Evolutionary conservation across 306 rosid genomes (phyloP).

Genomic region (Fagus sylvatica): DNA sequence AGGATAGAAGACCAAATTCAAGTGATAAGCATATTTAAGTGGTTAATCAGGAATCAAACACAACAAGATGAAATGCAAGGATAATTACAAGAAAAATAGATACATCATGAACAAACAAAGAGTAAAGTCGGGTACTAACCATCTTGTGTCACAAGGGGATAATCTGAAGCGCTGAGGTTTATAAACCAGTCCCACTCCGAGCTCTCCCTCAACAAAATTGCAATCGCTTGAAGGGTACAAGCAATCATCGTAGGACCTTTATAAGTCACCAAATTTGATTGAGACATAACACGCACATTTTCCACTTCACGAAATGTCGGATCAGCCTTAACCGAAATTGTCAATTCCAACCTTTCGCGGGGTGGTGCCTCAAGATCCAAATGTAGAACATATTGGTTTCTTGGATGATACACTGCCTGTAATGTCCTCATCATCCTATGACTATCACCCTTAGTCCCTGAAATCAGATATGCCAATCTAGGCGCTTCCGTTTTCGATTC

Average conservation of each 20-base stretch:
- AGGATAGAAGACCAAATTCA: slow-evolving; percentile 8
- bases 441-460: slow-evolving; percentile 97
- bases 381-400: slow-evolving; percentile 89
- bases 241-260: slow-evolving; percentile 99
- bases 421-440: slow-evolving; percentile 94
- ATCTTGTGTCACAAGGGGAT: slow-evolving; percentile 95
- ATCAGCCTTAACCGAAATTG: slow-evolving; percentile 80
- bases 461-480: slow-evolving; percentile 88
- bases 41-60: slow-evolving; percentile 5
- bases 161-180: slow-evolving; percentile 97
- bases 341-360: slow-evolving; percentile 91
- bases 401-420: slow-evolving; percentile 88
- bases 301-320: slow-evolving; percentile 71
- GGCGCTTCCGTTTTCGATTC: slow-evolving; percentile 46
- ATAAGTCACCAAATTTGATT: slow-evolving; percentile 82
- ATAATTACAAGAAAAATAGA: slow-evolving; percentile 4
- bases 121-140: slow-evolving; percentile 53
- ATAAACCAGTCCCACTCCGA: slow-evolving; percentile 82
- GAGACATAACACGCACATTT: slow-evolving; percentile 89
- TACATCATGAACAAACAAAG: slow-evolving; percentile 16
- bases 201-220: slow-evolving; percentile 85
- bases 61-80: slow-evolving; percentile 15
- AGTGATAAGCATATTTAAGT: not conserved
- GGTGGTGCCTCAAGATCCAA: slow-evolving; percentile 99
- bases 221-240: slow-evolving; percentile 92